A percentile compares a stretch with the other conserved stretches of the same genome.
Evolutionary conservation across 192 early-diverging fungal species (phyloP).

Genomic region (Coemansia pectinata): DNA sequence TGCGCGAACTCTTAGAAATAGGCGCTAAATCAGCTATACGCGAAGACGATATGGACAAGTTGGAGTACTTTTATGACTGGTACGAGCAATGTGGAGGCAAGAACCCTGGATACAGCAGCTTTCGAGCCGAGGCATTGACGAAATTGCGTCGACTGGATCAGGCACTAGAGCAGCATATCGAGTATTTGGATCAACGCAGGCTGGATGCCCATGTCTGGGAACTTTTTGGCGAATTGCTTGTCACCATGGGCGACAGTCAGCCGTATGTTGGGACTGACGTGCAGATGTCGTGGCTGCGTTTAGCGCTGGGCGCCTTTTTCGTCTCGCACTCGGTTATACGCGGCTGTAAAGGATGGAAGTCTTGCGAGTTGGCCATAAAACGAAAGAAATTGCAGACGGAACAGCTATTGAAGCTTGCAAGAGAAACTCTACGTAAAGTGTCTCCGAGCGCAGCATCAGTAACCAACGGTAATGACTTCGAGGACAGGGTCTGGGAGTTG

Average conservation of each 20-base stretch:
- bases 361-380: conserved; percentile 8
- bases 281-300: conserved; percentile 9
- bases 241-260: conserved; percentile 1
- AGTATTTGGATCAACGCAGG: conserved; percentile 32
- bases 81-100: conserved; percentile 38
- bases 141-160: conserved; percentile 18
- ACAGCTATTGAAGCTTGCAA: conserved; percentile 1
- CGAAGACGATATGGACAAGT: conserved; percentile 1
- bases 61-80: conserved; percentile 30
- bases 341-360: conserved; percentile 32
- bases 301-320: conserved; percentile 29
- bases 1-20: conserved; percentile 47
- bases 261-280: neutral
- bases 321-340: conserved; percentile 24
- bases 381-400: conserved; percentile 21
- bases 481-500: conserved; percentile 5
- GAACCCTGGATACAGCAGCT: conserved; percentile 43
- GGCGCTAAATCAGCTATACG: conserved; percentile 35
- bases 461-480: neutral
- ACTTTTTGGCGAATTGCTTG: conserved; percentile 23
- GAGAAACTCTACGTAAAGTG: neutral
- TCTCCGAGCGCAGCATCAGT: neutral
- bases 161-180: conserved; percentile 21
- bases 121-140: conserved; percentile 24
- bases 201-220: conserved; percentile 50